Evolutionary conservation across 345 rosid genomes (phyloP), one percentile per base, ranked within the genome.

Genomic region (Theobroma cacao): DNA sequence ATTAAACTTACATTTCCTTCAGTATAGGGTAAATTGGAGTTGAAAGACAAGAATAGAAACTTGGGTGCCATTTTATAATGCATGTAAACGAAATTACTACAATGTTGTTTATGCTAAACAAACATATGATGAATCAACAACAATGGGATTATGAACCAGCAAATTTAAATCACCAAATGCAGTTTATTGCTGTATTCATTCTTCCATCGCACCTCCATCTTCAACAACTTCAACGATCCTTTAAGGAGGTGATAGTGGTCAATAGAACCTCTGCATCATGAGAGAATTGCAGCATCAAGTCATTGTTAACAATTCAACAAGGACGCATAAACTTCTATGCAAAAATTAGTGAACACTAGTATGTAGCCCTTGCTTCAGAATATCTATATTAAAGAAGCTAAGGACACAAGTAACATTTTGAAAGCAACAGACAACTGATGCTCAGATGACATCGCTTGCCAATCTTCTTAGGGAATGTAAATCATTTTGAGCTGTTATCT

Each of bases 401-500:
- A 30, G 33, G 36, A 30, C 65, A 20, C n/a, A 2, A 53, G 26
- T 53, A 53, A 53, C 20, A 53, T 18, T 53, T 20, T 17, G 10
- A 20, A 20, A 53, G 26, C 58, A 53, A 7, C 20, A 53, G 24
- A 18, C 60, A n/a, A 55, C 9, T 55, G 11, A 7, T 55, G 12
- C 30, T 8, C 30, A 8, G 12, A 56, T n/a, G 61, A 74, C 15
- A 28, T 20, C 18, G 78, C 89, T 83, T 36, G 91, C 93, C 97
- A 3, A 85, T 92, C 82, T 88, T 89, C 90, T 89, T 92, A 11
- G 93, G 76, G 75, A 92, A 92, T 24, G 89, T 20, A 69, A 90
- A 90, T 66, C 91, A 91, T 59, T 79, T 86, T 72, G 81, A 74
- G 77, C 84, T 88, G 81, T 88, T 65, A 72, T 82, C 88, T 5